A percentile compares a stretch with the other conserved stretches of the same genome.
Evolutionary conservation across 2,329 filamentous ascomycete genomes (phyloP).

Genomic region (Claviceps capensis): DNA sequence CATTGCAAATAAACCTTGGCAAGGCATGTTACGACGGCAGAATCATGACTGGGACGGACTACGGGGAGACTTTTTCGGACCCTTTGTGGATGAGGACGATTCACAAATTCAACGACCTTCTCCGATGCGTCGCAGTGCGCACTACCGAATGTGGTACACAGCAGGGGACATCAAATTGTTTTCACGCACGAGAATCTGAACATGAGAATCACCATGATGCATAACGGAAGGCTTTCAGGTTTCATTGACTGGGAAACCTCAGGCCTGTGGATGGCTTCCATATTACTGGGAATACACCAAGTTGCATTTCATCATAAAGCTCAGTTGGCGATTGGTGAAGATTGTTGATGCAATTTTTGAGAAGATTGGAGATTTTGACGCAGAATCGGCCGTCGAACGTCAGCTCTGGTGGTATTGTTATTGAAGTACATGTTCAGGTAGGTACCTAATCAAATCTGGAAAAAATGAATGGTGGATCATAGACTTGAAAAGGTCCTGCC

Average conservation of each 20-base stretch:
- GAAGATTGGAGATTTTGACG: not conserved
- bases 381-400: not conserved
- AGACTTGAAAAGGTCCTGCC: too few species aligned
- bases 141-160: conserved; percentile 2
- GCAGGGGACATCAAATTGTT: conserved; percentile 10
- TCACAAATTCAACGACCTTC: conserved; percentile 7
- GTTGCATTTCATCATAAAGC: conserved; percentile 4
- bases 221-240: conserved; percentile 13
- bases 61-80: conserved; percentile 5
- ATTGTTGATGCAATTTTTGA: conserved; percentile 1
- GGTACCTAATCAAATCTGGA: too few species aligned
- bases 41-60: not conserved
- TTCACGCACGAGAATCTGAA: conserved; percentile 28
- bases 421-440: too few species aligned
- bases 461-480: too few species aligned
- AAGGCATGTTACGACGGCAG: conserved; percentile 2
- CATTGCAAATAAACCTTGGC: not conserved
- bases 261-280: too few species aligned
- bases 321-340: conserved; percentile 7
- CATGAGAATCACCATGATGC: conserved; percentile 15
- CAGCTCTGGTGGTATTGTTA: not conserved
- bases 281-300: conserved; percentile 14
- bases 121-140: not conserved
- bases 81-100: conserved; percentile 6
- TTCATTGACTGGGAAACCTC: conserved; percentile 17